Evolutionary conservation across 768 basidiomycete genomes (phyloP).

Genomic region (Lactarius indigo): DNA sequence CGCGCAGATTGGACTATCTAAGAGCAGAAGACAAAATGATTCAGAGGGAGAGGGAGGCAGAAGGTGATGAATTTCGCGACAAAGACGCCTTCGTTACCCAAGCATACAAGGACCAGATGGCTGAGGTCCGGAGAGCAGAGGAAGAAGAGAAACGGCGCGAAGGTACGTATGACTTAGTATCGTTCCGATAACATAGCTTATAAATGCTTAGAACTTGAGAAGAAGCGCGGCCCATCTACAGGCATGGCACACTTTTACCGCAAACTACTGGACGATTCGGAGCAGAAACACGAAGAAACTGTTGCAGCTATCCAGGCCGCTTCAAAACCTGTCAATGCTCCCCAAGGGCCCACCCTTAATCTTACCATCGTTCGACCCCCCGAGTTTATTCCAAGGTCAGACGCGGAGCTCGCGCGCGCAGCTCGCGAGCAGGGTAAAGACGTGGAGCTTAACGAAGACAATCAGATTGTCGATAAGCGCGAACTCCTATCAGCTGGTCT

Average conservation of each 20-base stretch:
- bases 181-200: not conserved
- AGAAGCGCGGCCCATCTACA: conserved; percentile 51
- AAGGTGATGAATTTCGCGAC: conserved; percentile 91
- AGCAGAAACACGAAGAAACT: conserved; percentile 80
- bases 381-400: conserved; percentile 59
- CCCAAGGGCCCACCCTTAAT: conserved; percentile 59
- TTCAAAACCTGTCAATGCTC: conserved; percentile 55
- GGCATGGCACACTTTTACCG: conserved; percentile 88
- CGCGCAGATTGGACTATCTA: conserved; percentile 81
- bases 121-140: conserved; percentile 83
- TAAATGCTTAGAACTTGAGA: conserved; percentile 44
- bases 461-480: conserved; percentile 94
- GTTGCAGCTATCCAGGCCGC: conserved; percentile 61
- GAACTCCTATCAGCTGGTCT: conserved; percentile 88
- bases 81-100: conserved; percentile 98
- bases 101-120: conserved; percentile 96
- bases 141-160: conserved; percentile 88
- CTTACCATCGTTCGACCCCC: conserved; percentile 74
- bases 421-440: conserved; percentile 75
- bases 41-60: conserved; percentile 84
- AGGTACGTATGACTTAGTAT: conserved; percentile 49
- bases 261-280: conserved; percentile 72
- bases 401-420: conserved; percentile 65
- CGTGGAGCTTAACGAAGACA: conserved; percentile 95
- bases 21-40: conserved; percentile 98